Conservation (phyloP, 2,329 filamentous ascomycete species). For the Lasiodiplodia theobromae region DNA sequence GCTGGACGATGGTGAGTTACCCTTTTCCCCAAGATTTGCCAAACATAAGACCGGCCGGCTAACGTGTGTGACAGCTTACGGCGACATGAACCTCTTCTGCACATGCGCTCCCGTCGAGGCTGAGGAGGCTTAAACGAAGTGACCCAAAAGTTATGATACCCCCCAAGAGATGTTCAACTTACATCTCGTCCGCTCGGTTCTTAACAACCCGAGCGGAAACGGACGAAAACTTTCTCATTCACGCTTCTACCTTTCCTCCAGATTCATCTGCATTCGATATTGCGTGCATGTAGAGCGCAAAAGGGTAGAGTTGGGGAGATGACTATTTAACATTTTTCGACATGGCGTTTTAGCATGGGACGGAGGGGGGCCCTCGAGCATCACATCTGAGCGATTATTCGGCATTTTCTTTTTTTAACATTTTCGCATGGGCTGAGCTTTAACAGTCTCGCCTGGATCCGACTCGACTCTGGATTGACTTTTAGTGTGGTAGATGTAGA, state of each 20-base stretch:
- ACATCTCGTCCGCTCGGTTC: neutral
- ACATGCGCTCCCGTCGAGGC: conserved; percentile 83
- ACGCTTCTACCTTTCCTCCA: neutral
- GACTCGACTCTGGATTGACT: neutral
- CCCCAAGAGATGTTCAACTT: neutral
- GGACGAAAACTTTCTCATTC: neutral
- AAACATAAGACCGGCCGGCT: conserved; percentile 36
- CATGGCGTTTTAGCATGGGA: conserved; percentile 16
- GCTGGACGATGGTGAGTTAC: conserved; percentile 79
- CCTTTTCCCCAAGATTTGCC: neutral
- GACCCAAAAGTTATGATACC: conserved; percentile 17
- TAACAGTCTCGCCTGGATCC: conserved; percentile 13
- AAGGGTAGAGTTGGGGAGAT: neutral
- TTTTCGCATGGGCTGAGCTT: conserved; percentile 7
- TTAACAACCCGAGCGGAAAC: conserved; percentile 11
- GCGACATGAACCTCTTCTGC: conserved; percentile 93
- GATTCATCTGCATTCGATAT: neutral
- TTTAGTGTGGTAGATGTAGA: neutral
- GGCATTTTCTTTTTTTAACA: conserved; percentile 11
- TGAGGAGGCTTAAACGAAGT: conserved; percentile 17
- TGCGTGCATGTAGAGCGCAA: conserved; percentile 20
- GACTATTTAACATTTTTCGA: conserved; percentile 21
- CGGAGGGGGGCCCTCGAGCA: neutral
- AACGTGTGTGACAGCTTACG: conserved; percentile 68
- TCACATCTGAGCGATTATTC: conserved; percentile 4